phyloP scores from a whole-genome alignment of 805 yeast genomes.

The Teunomyces lycoperdinae region DNA sequence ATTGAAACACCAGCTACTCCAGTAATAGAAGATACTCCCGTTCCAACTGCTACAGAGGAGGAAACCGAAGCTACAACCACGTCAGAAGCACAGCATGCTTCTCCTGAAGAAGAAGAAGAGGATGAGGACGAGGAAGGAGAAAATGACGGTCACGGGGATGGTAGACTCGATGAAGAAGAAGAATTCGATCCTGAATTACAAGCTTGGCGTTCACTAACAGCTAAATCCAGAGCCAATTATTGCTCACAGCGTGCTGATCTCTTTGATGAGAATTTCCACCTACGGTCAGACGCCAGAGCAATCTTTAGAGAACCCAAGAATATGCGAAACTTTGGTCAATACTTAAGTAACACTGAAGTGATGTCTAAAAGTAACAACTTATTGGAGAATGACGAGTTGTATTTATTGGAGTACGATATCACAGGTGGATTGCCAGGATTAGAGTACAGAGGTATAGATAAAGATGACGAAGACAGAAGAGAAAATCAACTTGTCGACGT shows the following conservation, averaged over 20 bases:
- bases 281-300: constrained; percentile 71
- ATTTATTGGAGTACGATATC: constrained; percentile 79
- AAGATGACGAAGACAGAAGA: constrained; percentile 35
- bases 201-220: constrained; percentile 81
- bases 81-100: constrained; percentile 18
- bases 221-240: constrained; percentile 73
- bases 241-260: constrained; percentile 65
- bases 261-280: constrained; percentile 52
- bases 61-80: constrained; percentile 10
- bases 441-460: constrained; percentile 49
- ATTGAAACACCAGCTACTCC: constrained; percentile 9
- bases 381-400: constrained; percentile 58
- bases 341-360: constrained; percentile 37
- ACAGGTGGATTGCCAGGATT: constrained; percentile 76
- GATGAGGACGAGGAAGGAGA: constrained; percentile 33
- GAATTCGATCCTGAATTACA: constrained; percentile 74
- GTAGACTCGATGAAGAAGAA: constrained; percentile 48
- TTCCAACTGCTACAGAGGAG: constrained; percentile 10
- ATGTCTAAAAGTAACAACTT: constrained; percentile 43
- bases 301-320: constrained; percentile 59
- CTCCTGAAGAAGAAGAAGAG: constrained; percentile 25
- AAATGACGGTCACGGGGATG: constrained; percentile 24
- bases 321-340: constrained; percentile 61
- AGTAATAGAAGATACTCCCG: constrained; percentile 10
- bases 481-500: constrained; percentile 37